Conservation (phyloP, 371 early-diverging fungal species). For the Nosema bombycis region DNA sequence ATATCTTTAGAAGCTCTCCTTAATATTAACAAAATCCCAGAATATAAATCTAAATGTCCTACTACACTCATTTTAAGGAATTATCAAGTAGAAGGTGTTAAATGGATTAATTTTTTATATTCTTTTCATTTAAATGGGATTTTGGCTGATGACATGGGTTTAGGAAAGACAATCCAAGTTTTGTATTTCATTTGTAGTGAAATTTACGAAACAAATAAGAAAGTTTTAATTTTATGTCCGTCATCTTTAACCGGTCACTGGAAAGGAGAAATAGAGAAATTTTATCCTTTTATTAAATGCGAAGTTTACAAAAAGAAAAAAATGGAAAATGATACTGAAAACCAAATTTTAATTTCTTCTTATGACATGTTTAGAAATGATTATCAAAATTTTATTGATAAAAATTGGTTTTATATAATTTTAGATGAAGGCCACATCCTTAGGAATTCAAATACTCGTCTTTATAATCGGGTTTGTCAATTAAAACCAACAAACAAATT, state of each 20-base stretch:
- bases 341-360: slow-evolving; percentile 71
- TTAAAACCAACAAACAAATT: slow-evolving; percentile 73
- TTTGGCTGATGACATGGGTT: slow-evolving; percentile 73
- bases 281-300: slow-evolving; percentile 34
- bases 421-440: slow-evolving; percentile 98
- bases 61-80: slow-evolving; percentile 50
- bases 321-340: neutral
- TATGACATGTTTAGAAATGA: slow-evolving; percentile 92
- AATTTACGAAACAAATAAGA: slow-evolving; percentile 59
- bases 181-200: slow-evolving; percentile 54
- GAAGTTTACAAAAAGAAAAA: slow-evolving; percentile 23
- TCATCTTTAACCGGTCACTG: slow-evolving; percentile 90
- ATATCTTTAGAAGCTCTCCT: slow-evolving; percentile 32
- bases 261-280: slow-evolving; percentile 76
- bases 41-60: slow-evolving; percentile 37
- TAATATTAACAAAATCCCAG: slow-evolving; percentile 28
- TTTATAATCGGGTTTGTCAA: slow-evolving; percentile 77
- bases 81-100: slow-evolving; percentile 64
- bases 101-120: slow-evolving; percentile 63
- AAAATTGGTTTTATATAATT: slow-evolving; percentile 85
- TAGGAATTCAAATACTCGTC: slow-evolving; percentile 83
- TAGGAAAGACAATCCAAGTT: slow-evolving; percentile 87
- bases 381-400: slow-evolving; percentile 70
- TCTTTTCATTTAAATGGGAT: slow-evolving; percentile 61
- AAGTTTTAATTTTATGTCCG: slow-evolving; percentile 89